Percentiles rank a stretch among this genome's conserved stretches.
phyloP scores from a whole-genome alignment of 768 basidiomycete genomes.

The Hygrocybe punicea region DNA sequence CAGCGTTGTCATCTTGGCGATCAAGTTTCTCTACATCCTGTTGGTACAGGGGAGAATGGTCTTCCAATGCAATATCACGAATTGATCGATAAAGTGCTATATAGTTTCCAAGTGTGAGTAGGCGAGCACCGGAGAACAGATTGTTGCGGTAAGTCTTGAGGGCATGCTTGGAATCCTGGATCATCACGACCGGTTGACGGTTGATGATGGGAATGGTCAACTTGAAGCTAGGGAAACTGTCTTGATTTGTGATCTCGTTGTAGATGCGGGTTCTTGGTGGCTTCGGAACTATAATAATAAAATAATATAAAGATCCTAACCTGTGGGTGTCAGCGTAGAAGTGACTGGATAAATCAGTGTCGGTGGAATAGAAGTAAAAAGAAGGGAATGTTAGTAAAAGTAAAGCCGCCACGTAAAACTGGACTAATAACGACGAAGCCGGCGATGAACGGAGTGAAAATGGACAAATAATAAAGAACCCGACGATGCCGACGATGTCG shows the following conservation, averaged over 20 bases:
- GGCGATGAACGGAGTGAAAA: too few species aligned
- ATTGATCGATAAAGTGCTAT: slow-evolving; percentile 20
- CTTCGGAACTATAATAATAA: too few species aligned
- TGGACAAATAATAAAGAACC: too few species aligned
- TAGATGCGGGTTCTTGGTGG: too few species aligned
- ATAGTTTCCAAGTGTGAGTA: slow-evolving; percentile 25
- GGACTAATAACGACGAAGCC: too few species aligned
- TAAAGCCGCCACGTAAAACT: too few species aligned
- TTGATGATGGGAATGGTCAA: slow-evolving; percentile 15
- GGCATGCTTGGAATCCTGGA: slow-evolving; percentile 36
- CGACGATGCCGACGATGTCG: too few species aligned
- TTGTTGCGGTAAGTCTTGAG: slow-evolving; percentile 34
- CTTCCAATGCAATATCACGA: slow-evolving; percentile 13
- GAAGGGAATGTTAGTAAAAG: too few species aligned
- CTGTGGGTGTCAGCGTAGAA: too few species aligned
- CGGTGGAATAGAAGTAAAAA: too few species aligned
- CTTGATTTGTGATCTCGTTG: background rate
- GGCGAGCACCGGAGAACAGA: slow-evolving; percentile 29
- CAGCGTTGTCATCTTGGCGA: slow-evolving; percentile 44
- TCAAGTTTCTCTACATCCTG: slow-evolving; percentile 38
- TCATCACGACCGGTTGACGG: slow-evolving; percentile 17
- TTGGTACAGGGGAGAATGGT: slow-evolving; percentile 15
- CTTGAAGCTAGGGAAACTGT: background rate
- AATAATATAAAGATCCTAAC: too few species aligned
- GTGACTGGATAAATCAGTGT: too few species aligned